A percentile compares a stretch with the other conserved stretches of the same genome.
Conservation (phyloP, 2,329 filamentous ascomycete genomes). For the Apiospora saccharicola region DNA sequence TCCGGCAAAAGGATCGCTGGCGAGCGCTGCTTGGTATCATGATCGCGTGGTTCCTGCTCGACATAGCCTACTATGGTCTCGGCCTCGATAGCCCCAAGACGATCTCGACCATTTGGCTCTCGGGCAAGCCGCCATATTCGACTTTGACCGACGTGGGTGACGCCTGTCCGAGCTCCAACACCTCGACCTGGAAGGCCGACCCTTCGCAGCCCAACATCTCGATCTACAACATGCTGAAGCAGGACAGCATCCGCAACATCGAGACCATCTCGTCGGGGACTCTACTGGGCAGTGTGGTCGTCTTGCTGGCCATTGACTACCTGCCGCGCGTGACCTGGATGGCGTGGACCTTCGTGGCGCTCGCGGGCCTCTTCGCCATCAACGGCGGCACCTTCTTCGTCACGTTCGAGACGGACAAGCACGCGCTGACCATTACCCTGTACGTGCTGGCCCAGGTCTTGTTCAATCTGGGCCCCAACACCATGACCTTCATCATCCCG, state of each 20-base stretch:
- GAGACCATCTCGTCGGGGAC: constrained; percentile 35
- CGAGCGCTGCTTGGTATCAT: constrained; percentile 44
- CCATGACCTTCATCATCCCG: constrained; percentile 69
- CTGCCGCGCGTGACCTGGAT: constrained; percentile 38
- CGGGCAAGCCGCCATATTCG: neutral
- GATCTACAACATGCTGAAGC: constrained; percentile 33
- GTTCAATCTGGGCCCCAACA: constrained; percentile 64
- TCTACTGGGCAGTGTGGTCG: constrained; percentile 33
- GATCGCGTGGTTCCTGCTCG: constrained; percentile 52
- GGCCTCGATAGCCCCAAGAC: constrained; percentile 45
- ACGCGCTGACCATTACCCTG: constrained; percentile 51
- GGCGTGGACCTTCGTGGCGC: constrained; percentile 36
- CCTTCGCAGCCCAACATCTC: constrained; percentile 29
- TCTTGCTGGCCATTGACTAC: constrained; percentile 36
- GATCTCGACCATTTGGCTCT: constrained; percentile 35
- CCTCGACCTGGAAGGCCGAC: constrained; percentile 30
- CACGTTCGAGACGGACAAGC: constrained; percentile 33
- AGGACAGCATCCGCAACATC: constrained; percentile 34
- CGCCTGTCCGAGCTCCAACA: neutral
- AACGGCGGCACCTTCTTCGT: constrained; percentile 38
- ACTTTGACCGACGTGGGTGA: constrained; percentile 3
- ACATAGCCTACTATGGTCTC: constrained; percentile 54
- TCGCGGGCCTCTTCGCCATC: constrained; percentile 36
- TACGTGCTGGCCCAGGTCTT: constrained; percentile 61
- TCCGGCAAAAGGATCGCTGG: constrained; percentile 38